Evolutionary conservation across 495 filamentous ascomycete species (phyloP).

Genomic region (Polyplosphaeria fusca): DNA sequence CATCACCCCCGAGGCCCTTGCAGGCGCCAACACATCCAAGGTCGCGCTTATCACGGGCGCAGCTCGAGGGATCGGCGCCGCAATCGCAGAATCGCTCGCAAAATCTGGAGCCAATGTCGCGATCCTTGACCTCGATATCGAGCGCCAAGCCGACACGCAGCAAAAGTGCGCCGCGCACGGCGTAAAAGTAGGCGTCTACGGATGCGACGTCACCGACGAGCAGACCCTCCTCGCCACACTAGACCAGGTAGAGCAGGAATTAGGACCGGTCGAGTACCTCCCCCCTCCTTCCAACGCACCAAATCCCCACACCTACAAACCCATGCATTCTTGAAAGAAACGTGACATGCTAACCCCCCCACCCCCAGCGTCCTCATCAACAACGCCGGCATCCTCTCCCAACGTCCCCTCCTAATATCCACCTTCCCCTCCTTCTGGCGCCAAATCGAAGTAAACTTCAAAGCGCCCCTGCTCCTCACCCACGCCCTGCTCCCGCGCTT

Average conservation of each 20-base stretch:
- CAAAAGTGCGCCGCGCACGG: constrained; percentile 10
- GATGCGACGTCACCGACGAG: constrained; percentile 15
- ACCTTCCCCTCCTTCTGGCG: constrained; percentile 17
- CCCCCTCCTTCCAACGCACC: background rate
- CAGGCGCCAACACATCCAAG: constrained; percentile 18
- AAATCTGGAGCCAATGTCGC: constrained; percentile 27
- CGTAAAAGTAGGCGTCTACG: constrained; percentile 15
- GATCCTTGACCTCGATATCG: constrained; percentile 16
- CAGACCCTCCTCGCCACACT: too few relatives aligned
- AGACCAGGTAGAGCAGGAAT: too few relatives aligned
- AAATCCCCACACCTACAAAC: background rate
- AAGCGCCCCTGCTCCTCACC: constrained; percentile 20
- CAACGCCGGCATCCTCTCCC: constrained; percentile 19
- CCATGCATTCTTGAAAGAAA: background rate
- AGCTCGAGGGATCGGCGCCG: constrained; percentile 29
- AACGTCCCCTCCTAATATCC: constrained; percentile 17
- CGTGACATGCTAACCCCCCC: too few relatives aligned
- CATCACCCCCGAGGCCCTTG: constrained; percentile 8
- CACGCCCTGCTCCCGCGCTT: constrained; percentile 13
- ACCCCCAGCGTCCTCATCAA: constrained; percentile 8
- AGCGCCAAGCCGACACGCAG: constrained; percentile 5
- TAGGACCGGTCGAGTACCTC: constrained; percentile 14
- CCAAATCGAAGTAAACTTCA: constrained; percentile 27
- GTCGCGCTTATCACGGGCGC: constrained; percentile 31
- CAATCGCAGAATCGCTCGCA: constrained; percentile 26